Evolutionary conservation across 2,329 filamentous ascomycete species (phyloP).

Genomic region (Aspergillus amoenus): DNA sequence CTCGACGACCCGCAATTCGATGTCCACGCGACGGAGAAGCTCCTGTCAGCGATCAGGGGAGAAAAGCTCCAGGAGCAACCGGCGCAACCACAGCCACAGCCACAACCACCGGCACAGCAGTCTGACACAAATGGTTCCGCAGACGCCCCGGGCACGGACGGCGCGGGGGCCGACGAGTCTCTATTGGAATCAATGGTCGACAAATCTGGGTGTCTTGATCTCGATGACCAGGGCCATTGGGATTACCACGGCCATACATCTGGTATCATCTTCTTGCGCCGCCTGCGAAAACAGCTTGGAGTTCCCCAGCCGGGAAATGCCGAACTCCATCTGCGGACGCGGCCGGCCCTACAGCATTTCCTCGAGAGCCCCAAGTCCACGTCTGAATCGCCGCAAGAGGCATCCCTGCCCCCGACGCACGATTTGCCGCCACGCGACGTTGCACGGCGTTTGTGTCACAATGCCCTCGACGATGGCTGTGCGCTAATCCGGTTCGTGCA

Average conservation of each 20-base stretch:
- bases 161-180: conserved; percentile 60
- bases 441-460: conserved; percentile 57
- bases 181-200: conserved; percentile 93
- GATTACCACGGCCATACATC: conserved; percentile 95
- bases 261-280: conserved; percentile 80
- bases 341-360: conserved; percentile 54
- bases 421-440: conserved; percentile 68
- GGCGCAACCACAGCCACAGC: conserved; percentile 1
- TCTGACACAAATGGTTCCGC: conserved; percentile 18
- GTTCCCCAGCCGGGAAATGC: conserved; percentile 65
- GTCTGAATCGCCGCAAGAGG: conserved; percentile 63
- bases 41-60: conserved; percentile 48
- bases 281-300: conserved; percentile 85
- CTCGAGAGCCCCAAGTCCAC: conserved; percentile 69
- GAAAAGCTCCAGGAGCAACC: conserved; percentile 23
- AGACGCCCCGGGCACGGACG: conserved; percentile 27
- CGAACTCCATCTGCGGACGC: conserved; percentile 55
- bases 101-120: conserved; percentile 13
- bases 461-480: conserved; percentile 62
- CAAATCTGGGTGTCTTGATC: conserved; percentile 83
- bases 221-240: conserved; percentile 88
- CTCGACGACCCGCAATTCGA: conserved; percentile 83
- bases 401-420: conserved; percentile 53
- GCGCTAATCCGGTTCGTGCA: conserved; percentile 73
- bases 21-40: conserved; percentile 68